phyloP scores from a whole-genome alignment of 176 grass and related monocot genomes.

The Oropetium thomaeum region DNA sequence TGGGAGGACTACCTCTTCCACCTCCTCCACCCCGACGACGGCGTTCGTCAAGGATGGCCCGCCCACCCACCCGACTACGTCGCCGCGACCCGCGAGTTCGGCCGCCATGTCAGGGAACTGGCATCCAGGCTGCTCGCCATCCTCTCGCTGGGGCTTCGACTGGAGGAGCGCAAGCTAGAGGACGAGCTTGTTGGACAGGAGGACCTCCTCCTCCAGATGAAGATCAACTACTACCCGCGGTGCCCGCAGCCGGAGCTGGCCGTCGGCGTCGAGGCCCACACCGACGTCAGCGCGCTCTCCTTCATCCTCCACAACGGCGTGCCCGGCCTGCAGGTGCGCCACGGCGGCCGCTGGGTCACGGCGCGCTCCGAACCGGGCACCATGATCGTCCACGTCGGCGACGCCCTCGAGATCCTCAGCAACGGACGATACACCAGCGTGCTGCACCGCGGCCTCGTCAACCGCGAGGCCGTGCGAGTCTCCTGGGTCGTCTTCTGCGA shows the following conservation, averaged over 20 bases:
- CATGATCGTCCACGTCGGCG: conserved; percentile 81
- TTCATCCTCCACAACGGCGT: conserved; percentile 96
- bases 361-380: conserved; percentile 56
- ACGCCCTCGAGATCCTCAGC: conserved; percentile 86
- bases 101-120: conserved; percentile 12
- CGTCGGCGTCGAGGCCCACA: conserved; percentile 85
- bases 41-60: conserved; percentile 69
- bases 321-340: conserved; percentile 70
- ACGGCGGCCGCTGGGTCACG: conserved; percentile 57
- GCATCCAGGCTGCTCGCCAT: conserved; percentile 54
- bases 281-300: conserved; percentile 77
- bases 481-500: conserved; percentile 96
- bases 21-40: conserved; percentile 56
- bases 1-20: conserved; percentile 99
- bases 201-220: conserved; percentile 69
- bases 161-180: conserved; percentile 33
- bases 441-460: conserved; percentile 89
- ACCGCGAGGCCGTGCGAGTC: conserved; percentile 65
- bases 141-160: conserved; percentile 64
- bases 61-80: conserved; percentile 50
- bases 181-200: too few relatives aligned
- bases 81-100: neutral
- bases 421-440: conserved; percentile 85
- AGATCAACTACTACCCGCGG: conserved; percentile 95
- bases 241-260: conserved; percentile 90